These are phyloP conservation scores for Termitomyces bulborhizus DNA, from an alignment of 768 basidiomycete species.

Conservation along the genomic window DNA sequence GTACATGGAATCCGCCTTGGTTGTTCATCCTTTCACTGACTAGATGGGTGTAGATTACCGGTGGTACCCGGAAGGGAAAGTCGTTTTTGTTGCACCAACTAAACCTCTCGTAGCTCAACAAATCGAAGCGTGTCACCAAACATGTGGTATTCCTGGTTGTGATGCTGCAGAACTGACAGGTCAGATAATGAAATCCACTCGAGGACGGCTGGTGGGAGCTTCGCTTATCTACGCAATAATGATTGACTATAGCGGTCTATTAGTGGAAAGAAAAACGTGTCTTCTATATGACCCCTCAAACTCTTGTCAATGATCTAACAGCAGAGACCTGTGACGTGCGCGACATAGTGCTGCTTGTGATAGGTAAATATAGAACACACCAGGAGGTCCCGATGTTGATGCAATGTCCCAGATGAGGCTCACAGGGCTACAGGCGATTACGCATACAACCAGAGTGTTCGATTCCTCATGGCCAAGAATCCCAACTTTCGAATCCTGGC, in stretches of 20 bases:
- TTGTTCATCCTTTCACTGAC: constrained; percentile 1
- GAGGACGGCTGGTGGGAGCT: constrained; percentile 54
- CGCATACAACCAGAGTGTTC: constrained; percentile 84
- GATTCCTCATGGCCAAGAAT: constrained; percentile 90
- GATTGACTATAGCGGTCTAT: neutral
- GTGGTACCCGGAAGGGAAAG: constrained; percentile 89
- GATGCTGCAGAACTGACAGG: constrained; percentile 90
- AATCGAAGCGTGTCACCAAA: constrained; percentile 85
- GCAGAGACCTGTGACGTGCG: constrained; percentile 67
- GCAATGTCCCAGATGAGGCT: constrained; percentile 67
- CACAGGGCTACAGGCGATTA: constrained; percentile 93
- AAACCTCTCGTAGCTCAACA: constrained; percentile 97
- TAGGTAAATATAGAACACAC: constrained; percentile 46
- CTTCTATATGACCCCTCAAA: constrained; percentile 96
- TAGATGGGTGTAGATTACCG: constrained; percentile 55
- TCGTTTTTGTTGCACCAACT: constrained; percentile 93
- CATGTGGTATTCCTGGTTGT: constrained; percentile 86
- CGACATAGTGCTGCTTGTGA: constrained; percentile 82
- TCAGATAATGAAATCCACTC: constrained; percentile 43
- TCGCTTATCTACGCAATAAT: neutral
- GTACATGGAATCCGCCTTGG: constrained; percentile 28
- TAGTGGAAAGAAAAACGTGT: constrained; percentile 82
- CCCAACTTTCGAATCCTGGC: constrained; percentile 91
- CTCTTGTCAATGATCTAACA: constrained; percentile 79
- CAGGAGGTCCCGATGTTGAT: neutral